A percentile compares a stretch with the other conserved stretches of the same genome.
Evolutionary conservation across 2,329 filamentous ascomycete species (phyloP).

Genomic region (Phyllosticta citriasiana): DNA sequence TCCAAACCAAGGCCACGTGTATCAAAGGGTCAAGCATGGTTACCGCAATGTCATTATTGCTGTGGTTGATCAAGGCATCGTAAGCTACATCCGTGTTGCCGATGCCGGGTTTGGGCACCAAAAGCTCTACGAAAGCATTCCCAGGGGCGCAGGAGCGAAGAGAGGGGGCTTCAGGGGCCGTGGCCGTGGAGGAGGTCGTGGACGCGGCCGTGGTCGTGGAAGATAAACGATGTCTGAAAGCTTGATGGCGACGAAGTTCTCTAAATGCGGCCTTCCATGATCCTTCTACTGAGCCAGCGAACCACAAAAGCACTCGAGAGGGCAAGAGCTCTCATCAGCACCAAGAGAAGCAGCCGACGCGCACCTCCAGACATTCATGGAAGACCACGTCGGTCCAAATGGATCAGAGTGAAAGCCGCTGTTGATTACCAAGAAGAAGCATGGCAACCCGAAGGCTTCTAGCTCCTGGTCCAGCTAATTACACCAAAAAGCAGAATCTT

Average conservation of each 20-base stretch:
- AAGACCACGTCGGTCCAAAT: too few species aligned
- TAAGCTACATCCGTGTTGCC: slow-evolving; percentile 74
- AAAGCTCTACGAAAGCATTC: slow-evolving; percentile 41
- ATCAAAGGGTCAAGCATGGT: slow-evolving; percentile 73
- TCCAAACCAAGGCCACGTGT: slow-evolving; percentile 46
- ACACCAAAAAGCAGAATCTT: too few species aligned
- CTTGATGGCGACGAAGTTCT: not conserved
- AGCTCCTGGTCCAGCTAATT: too few species aligned
- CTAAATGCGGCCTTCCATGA: not conserved
- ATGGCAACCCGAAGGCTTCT: too few species aligned
- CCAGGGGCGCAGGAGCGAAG: slow-evolving; percentile 42
- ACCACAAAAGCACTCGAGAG: too few species aligned
- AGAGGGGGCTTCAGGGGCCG: slow-evolving; percentile 23
- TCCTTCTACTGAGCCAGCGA: too few species aligned
- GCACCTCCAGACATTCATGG: too few species aligned
- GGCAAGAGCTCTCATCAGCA: too few species aligned
- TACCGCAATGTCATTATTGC: slow-evolving; percentile 76
- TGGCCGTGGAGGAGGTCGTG: slow-evolving; percentile 31
- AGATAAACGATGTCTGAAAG: not conserved
- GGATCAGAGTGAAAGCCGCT: too few species aligned
- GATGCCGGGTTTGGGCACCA: slow-evolving; percentile 70
- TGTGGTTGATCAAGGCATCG: slow-evolving; percentile 79
- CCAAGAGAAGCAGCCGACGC: too few species aligned
- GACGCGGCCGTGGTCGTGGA: not conserved
- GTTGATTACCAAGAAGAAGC: too few species aligned